phyloP scores from a whole-genome alignment of 148 eudicot genomes.

The Hydrangea macrophylla region DNA sequence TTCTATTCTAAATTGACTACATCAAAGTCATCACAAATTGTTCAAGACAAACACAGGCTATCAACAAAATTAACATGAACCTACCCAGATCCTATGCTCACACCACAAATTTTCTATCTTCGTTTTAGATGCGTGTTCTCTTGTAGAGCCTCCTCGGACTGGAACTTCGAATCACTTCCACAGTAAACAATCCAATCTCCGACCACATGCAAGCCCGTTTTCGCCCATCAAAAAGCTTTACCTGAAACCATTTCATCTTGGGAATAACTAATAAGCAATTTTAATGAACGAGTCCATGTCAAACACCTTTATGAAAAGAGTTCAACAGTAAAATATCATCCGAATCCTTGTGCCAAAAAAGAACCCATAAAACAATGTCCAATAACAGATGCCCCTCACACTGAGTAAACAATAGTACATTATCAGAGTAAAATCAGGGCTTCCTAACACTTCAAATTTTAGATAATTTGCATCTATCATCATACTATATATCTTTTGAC shows the following conservation, averaged over 20 bases:
- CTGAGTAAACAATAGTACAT: not conserved
- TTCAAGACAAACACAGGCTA: not conserved
- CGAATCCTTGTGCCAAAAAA: not conserved
- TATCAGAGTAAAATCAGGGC: not conserved
- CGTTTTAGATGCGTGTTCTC: not conserved
- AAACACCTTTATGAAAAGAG: too few species aligned
- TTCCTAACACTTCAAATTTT: not conserved
- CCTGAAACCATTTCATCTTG: not conserved
- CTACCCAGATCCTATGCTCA: not conserved
- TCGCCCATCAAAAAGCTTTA: not conserved
- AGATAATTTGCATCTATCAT: not conserved
- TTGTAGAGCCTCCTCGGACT: not conserved
- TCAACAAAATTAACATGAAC: not conserved
- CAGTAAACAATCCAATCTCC: not conserved
- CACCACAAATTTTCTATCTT: not conserved
- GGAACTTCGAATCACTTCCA: not conserved
- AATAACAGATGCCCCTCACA: not conserved
- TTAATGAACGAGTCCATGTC: too few species aligned
- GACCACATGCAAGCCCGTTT: not conserved
- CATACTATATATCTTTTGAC: constrained; percentile 15
- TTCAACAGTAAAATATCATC: too few species aligned
- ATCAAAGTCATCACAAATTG: too few species aligned
- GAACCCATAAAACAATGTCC: not conserved
- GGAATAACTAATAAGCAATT: too few species aligned
- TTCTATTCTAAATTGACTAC: too few species aligned